Percentiles rank a stretch among this genome's conserved stretches.
These are phyloP conservation scores for Amanita inopinata DNA, from an alignment of 768 basidiomycete species.

Conservation along the genomic window DNA sequence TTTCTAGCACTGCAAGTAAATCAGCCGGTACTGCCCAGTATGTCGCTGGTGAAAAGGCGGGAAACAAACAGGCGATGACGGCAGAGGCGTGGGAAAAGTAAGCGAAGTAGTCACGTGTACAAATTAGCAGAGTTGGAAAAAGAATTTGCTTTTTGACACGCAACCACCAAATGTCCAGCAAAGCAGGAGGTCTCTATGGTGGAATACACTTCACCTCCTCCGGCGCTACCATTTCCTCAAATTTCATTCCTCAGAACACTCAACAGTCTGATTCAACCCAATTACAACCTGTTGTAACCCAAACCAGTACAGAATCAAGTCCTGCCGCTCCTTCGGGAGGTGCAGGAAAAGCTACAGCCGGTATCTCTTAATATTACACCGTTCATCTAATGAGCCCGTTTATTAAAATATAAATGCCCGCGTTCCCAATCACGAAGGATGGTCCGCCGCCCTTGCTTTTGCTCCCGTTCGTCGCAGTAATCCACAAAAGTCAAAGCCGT, in stretches of 20 bases:
- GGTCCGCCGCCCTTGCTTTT: slow-evolving; percentile 86
- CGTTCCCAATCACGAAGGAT: slow-evolving; percentile 40
- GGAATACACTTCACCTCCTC: slow-evolving; percentile 74
- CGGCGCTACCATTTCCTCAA: slow-evolving; percentile 42
- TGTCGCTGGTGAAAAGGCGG: too few species aligned
- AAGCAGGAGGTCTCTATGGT: slow-evolving; percentile 79
- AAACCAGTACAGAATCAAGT: slow-evolving; percentile 16
- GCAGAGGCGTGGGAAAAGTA: slow-evolving; percentile 16
- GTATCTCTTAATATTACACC: slow-evolving; percentile 45
- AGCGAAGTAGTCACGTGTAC: slow-evolving; percentile 7
- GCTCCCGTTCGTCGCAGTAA: slow-evolving; percentile 66
- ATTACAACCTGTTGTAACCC: slow-evolving; percentile 9
- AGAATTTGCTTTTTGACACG: slow-evolving; percentile 13
- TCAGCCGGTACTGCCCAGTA: too few species aligned
- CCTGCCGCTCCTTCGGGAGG: slow-evolving; percentile 19
- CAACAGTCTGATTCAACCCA: slow-evolving; percentile 8
- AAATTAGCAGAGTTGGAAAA: slow-evolving; percentile 4
- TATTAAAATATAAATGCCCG: slow-evolving; percentile 42
- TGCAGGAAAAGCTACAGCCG: slow-evolving; percentile 42
- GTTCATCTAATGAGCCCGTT: slow-evolving; percentile 40
- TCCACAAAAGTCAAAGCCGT: slow-evolving; percentile 48
- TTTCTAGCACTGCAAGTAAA: too few species aligned
- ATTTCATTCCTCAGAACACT: slow-evolving; percentile 20
- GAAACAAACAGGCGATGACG: slow-evolving; percentile 24
- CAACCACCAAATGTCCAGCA: slow-evolving; percentile 55